Evolutionary conservation across 108 stramenopile species (phyloP).

Genomic region (Discostella stelligeroides): DNA sequence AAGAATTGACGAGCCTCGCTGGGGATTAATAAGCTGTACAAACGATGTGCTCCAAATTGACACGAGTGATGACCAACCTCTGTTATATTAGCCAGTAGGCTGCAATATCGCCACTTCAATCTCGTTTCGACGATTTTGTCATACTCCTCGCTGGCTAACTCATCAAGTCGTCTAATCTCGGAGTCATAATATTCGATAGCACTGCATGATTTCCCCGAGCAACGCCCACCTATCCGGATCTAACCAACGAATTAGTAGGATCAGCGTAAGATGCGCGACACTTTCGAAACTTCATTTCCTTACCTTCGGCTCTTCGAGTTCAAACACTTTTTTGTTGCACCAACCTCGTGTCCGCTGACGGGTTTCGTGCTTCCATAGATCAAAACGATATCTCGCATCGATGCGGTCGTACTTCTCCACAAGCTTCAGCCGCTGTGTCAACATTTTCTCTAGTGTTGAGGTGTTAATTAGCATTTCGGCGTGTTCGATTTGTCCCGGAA

Average conservation of each 20-base stretch:
- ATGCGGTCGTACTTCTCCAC: constrained; percentile 50
- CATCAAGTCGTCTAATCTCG: constrained; percentile 11
- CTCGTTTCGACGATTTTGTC: constrained; percentile 32
- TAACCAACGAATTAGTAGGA: background rate
- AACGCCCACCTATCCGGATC: constrained; percentile 19
- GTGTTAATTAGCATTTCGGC: constrained; percentile 64
- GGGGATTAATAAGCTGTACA: constrained; percentile 17
- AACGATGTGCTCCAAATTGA: background rate
- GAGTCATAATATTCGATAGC: constrained; percentile 31
- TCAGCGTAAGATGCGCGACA: background rate
- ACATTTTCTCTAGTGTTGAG: constrained; percentile 23
- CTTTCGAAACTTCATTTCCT: background rate
- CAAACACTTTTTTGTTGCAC: background rate
- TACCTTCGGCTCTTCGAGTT: constrained; percentile 36
- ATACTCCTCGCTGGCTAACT: constrained; percentile 22
- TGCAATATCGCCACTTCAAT: constrained; percentile 15
- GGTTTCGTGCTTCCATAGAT: constrained; percentile 26
- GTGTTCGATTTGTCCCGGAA: constrained; percentile 60
- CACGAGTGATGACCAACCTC: constrained; percentile 1
- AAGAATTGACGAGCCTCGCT: constrained; percentile 16
- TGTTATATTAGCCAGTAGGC: background rate
- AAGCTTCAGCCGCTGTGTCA: constrained; percentile 38
- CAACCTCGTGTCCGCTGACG: background rate
- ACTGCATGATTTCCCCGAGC: constrained; percentile 28
- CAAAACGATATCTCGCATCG: constrained; percentile 42